A percentile compares a stretch with the other conserved stretches of the same genome.
phyloP scores from a whole-genome alignment of 495 filamentous ascomycete genomes.

The Geopyxis carbonaria region DNA sequence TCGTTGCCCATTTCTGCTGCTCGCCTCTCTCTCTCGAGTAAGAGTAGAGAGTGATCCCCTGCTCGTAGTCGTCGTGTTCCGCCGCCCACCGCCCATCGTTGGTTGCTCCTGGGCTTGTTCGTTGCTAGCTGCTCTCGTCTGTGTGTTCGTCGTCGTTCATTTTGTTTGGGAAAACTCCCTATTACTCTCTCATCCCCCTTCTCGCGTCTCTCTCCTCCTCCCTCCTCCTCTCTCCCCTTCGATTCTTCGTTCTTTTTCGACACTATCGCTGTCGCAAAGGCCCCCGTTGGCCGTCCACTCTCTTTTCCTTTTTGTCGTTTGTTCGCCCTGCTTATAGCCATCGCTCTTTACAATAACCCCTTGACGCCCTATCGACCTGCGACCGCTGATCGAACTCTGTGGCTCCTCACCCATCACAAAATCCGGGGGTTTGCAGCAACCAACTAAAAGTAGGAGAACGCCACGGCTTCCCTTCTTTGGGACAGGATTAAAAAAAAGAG shows the following conservation, averaged over 20 bases:
- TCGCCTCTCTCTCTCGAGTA: background rate
- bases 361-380: slow-evolving; percentile 10
- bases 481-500: too few species aligned
- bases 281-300: slow-evolving; percentile 24
- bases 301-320: slow-evolving; percentile 23
- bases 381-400: slow-evolving; percentile 8
- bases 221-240: slow-evolving; percentile 6
- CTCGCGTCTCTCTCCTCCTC: slow-evolving; percentile 8
- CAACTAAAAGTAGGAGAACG: too few species aligned
- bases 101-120: slow-evolving; percentile 14
- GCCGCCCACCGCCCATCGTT: slow-evolving; percentile 11
- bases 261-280: slow-evolving; percentile 14
- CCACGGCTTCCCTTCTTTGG: too few species aligned
- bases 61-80: slow-evolving; percentile 4
- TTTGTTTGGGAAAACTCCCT: slow-evolving; percentile 7
- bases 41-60: background rate
- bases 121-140: slow-evolving; percentile 8
- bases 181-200: slow-evolving; percentile 5
- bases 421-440: slow-evolving; percentile 1
- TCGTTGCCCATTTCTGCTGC: background rate
- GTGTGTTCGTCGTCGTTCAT: slow-evolving; percentile 9
- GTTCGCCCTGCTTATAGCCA: slow-evolving; percentile 15
- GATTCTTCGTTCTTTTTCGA: slow-evolving; percentile 11
- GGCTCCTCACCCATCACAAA: background rate
- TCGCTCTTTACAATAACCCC: background rate